Percentiles rank a stretch among this genome's conserved stretches.
Evolutionary conservation across 345 rosid species (phyloP).

Genomic region (Melaleuca alternifolia): DNA sequence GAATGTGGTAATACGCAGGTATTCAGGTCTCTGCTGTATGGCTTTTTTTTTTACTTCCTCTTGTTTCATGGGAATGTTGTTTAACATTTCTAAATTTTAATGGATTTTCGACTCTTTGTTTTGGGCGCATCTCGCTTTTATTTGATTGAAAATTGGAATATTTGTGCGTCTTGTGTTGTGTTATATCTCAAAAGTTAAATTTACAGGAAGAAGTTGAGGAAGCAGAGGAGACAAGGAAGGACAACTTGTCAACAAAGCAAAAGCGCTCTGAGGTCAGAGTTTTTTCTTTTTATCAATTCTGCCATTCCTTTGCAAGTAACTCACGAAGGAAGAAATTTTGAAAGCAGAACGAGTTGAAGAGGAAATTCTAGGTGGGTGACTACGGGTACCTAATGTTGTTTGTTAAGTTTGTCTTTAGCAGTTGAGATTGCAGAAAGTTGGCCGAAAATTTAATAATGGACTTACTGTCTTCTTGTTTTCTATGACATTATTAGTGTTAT

Average conservation of each 20-base stretch:
- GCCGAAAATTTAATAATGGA: no score
- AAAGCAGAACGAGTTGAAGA: no score
- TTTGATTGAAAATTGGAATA: background rate
- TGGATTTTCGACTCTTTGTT: background rate
- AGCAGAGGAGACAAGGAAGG: constrained; percentile 13
- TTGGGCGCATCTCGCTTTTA: background rate
- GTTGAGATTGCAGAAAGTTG: no score
- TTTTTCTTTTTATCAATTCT: no score
- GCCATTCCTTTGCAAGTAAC: no score
- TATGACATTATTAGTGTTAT: no score
- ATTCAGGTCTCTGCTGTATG: background rate
- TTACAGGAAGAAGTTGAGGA: constrained; percentile 36
- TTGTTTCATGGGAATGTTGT: background rate
- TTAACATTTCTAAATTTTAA: background rate
- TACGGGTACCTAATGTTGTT: no score
- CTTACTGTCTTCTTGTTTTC: no score
- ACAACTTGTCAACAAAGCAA: constrained; percentile 10
- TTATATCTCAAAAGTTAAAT: background rate
- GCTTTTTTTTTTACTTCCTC: background rate
- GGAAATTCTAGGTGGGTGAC: no score
- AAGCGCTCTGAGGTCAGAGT: constrained; percentile 49
- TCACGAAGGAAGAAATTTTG: no score
- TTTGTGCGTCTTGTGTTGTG: background rate
- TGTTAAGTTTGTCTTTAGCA: no score
- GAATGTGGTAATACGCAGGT: constrained; percentile 38